Percentiles rank a stretch among this genome's conserved stretches.
phyloP scores from a whole-genome alignment of 768 basidiomycete genomes.

The Boletus speciosus region DNA sequence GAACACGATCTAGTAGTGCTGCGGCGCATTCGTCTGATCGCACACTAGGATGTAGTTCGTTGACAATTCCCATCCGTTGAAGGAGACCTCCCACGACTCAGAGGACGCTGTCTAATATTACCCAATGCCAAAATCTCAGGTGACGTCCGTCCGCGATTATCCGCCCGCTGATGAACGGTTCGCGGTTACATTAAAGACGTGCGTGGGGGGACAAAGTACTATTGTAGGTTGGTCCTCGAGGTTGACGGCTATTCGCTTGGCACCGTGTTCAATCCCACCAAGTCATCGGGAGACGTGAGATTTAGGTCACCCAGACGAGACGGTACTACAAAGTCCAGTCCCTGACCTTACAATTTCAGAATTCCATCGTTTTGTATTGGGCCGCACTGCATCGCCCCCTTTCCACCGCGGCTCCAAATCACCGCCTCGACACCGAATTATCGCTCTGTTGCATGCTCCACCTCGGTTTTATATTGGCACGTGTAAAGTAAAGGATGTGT shows the following conservation, averaged over 20 bases:
- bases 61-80: neutral
- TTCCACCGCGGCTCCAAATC: neutral
- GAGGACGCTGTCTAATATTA: neutral
- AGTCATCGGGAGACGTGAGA: neutral
- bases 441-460: neutral
- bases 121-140: neutral
- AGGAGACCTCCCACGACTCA: slow-evolving; percentile 2
- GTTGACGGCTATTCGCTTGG: neutral
- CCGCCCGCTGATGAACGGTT: neutral
- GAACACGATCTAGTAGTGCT: neutral
- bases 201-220: neutral
- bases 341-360: neutral
- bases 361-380: neutral
- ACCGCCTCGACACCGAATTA: neutral
- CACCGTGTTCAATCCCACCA: neutral
- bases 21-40: neutral
- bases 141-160: neutral
- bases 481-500: neutral
- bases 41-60: neutral
- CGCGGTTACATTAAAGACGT: neutral
- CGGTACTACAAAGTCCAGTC: neutral
- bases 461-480: neutral
- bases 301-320: neutral
- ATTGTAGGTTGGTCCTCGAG: neutral
- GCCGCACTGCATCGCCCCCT: neutral